Conservation (phyloP, 768 basidiomycete species). For the Trametopsis cervina region DNA sequence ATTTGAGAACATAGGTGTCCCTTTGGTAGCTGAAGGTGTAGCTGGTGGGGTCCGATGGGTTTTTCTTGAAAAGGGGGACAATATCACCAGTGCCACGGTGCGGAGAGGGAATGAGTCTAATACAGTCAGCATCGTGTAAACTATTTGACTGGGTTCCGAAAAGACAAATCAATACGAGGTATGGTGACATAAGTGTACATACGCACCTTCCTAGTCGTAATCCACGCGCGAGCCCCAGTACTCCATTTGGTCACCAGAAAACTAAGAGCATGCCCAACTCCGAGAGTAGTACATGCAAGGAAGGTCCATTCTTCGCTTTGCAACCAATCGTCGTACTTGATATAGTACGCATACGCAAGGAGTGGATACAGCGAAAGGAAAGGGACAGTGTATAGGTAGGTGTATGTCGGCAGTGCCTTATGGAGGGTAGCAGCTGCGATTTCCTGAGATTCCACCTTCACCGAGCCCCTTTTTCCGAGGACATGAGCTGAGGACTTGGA, state of each 20-base stretch:
- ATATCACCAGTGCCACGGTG: conserved; percentile 91
- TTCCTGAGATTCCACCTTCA: conserved; percentile 29
- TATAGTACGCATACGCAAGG: conserved; percentile 85
- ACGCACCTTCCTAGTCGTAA: conserved; percentile 71
- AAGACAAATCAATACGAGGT: too few relatives aligned
- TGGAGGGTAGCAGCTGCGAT: conserved; percentile 30
- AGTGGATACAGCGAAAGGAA: conserved; percentile 79
- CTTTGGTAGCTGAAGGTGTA: conserved; percentile 93
- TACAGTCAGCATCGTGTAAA: conserved; percentile 67
- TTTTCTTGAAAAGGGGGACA: conserved; percentile 63
- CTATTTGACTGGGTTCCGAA: conserved; percentile 33
- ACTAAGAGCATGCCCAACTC: conserved; percentile 84
- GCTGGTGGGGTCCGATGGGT: conserved; percentile 44
- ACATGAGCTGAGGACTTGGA: background rate
- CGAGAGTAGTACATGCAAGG: conserved; percentile 79
- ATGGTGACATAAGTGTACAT: too few relatives aligned
- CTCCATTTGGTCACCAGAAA: conserved; percentile 92
- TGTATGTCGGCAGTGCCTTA: conserved; percentile 26
- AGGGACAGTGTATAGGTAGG: conserved; percentile 66
- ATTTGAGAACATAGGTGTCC: conserved; percentile 78
- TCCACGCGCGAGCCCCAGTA: conserved; percentile 64
- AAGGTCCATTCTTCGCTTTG: conserved; percentile 98
- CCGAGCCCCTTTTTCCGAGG: conserved; percentile 23
- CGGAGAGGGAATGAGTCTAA: conserved; percentile 71
- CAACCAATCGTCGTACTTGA: conserved; percentile 87